Base-by-base conservation (phyloP, 2,329 filamentous ascomycete species). In the Pseudopyrenochaeta lycopersici region DNA sequence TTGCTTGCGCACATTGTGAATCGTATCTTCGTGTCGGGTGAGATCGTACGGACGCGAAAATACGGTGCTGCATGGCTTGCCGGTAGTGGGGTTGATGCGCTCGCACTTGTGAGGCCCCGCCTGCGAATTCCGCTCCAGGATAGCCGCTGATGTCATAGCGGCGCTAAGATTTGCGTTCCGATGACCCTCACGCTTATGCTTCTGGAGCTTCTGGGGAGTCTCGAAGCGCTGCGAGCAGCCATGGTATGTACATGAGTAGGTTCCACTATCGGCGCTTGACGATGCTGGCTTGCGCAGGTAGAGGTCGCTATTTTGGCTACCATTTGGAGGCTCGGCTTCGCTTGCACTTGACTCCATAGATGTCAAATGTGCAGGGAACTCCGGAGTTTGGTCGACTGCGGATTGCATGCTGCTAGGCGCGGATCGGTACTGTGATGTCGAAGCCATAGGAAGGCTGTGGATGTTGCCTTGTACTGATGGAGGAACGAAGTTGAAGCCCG, bases 31-130 rank as follows among this genome's bases (percentile, higher is more conserved):
- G 72, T 99, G 95, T 18, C 95, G 85, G 0, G 95, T 99, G 46
- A 99, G 83, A 76, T 99, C 95, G 81, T 99, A 99, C 1, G 95
- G 95, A 17, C 95, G 84, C 1, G 94, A 97, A 77, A 99, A 98
- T 48, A 97, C 83, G 0, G 92, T 96, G 73, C 91, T 94, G 84
- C 95, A 98, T 0, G 92, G 90, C 79, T 97, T 97, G 60, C 92
- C 91, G 0, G 95, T 98, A 60, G 91, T 94, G 1, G 94, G 94
- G 76, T 98, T 98, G 78, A 94, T 91, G 63, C 93, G 88, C 70
- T 93, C 90, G 76, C 95, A 99, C 67, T 89, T 89, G 80, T 98
- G 95, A 29, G 95, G 95, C 0, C 95, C 95, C 9, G 92, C 91
- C 76, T 98, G 95, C 4, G 89, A 94, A 72, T 95, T 96, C 56